Base-by-base conservation (phyloP, 345 rosid species). In the Camelina hispida region DNA sequence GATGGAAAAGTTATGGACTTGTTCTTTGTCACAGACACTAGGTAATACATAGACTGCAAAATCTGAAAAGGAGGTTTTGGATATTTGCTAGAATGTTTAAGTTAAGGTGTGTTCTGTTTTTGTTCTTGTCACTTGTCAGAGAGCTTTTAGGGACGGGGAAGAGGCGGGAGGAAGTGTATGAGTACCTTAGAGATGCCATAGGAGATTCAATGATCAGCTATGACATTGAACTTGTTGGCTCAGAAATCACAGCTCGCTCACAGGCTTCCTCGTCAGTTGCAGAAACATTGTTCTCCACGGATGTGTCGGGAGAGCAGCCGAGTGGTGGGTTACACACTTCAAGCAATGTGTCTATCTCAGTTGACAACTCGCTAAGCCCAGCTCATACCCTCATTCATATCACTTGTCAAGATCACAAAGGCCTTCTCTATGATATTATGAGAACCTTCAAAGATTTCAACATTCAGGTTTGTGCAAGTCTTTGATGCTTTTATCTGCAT, bases 1-100 rank as follows among this genome's bases (percentile, higher is more conserved):
- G 97, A 95, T 74, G 99, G 91, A 54, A 90, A 77, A 71, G 97
- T 92, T 66, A 83, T 95, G 90, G 99, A 89, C 87, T 84, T 95
- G 38, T 92, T 95, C 88, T 95, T 95, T 72, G 47, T 95, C 65
- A 92, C 97, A 16, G 99, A 95, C 78, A 85, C 87, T 75, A 92
- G 99, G 99, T 94, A 28, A 77, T 75, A n/a, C n/a, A 11, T 34
- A 8, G 25, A 51, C 6, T 48, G 16, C n/a, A 3, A 12, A 7
- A 25, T 55, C 0, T 65, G 0, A 5, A 17, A 6, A 6, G 7
- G 38, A 23, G 25, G 3, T 35, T 57, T 38, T 68, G 7, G 37
- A 30, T 68, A 8, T 51, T 43, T 43, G n/a, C 16, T 62, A 9
- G 25, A 22, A 52, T 69, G 69, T 20, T 55, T 35, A 40, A 12